phyloP scores from a whole-genome alignment of 345 rosid genomes.

The Cardamine chenopodiifolia region DNA sequence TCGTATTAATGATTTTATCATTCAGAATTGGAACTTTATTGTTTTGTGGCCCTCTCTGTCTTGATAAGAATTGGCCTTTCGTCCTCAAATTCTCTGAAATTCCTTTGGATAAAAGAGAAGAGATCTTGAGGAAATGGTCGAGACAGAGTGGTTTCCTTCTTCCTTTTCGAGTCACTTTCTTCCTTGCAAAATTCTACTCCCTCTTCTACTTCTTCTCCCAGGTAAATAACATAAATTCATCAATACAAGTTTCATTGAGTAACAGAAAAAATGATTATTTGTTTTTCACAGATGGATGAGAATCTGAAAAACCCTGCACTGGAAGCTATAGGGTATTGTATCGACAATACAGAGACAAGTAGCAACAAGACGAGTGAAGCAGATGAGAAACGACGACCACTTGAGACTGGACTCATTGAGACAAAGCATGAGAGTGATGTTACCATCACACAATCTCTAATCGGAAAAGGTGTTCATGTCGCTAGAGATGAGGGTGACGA shows the following conservation, averaged over 20 bases:
- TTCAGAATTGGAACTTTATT: slow-evolving; percentile 68
- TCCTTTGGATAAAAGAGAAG: slow-evolving; percentile 60
- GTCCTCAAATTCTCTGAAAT: slow-evolving; percentile 67
- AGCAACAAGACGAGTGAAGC: not conserved
- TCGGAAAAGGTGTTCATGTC: slow-evolving; percentile 48
- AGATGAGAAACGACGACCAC: slow-evolving; percentile 42
- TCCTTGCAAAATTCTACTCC: slow-evolving; percentile 53
- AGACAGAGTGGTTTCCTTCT: slow-evolving; percentile 34
- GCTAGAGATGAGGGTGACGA: slow-evolving; percentile 34
- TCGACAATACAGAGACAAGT: slow-evolving; percentile 42
- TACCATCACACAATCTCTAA: slow-evolving; percentile 40
- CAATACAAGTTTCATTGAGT: not conserved
- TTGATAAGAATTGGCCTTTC: slow-evolving; percentile 67
- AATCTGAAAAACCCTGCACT: slow-evolving; percentile 54
- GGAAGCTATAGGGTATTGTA: slow-evolving; percentile 70
- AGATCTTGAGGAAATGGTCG: slow-evolving; percentile 63
- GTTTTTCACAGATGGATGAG: slow-evolving; percentile 49
- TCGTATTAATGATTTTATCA: slow-evolving; percentile 54
- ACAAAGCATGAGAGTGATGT: slow-evolving; percentile 41
- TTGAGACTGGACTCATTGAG: slow-evolving; percentile 52
- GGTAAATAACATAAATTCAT: slow-evolving; percentile 35
- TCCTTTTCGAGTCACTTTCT: slow-evolving; percentile 59
- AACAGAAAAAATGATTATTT: not conserved
- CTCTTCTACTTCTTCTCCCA: slow-evolving; percentile 58
- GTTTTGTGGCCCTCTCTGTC: slow-evolving; percentile 66